Evolutionary conservation across 495 filamentous ascomycete species (phyloP), one percentile per base, ranked within the genome.

Genomic region (Penicillium flavigenum): DNA sequence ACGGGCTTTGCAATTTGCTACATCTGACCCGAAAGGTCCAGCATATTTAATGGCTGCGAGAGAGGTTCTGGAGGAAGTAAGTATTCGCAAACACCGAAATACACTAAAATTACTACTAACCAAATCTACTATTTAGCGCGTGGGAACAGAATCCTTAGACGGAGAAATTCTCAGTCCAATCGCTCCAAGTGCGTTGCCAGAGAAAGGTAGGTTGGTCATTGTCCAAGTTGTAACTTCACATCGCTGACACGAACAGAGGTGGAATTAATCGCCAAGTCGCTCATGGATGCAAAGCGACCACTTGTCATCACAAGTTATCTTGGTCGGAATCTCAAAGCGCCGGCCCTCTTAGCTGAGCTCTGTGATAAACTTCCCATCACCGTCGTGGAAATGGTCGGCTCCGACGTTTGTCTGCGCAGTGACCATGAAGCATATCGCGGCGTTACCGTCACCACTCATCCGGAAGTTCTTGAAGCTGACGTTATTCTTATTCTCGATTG

Each of bases 361-460:
- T 88, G 89, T 20, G 78, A 94, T 66, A 83, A 76, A 3, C 78
- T 96, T 20, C 90, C 90, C 1, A 68, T 96, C 29, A 76, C 89
- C 8, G 89, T 96, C 16, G 75, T 96, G 6, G 92, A 96, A 67
- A 89, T 89, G 4, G 87, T 88, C 22, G 91, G 90, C 29, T 89
- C 88, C 58, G 92, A 96, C 67, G 89, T 96, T 87, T 92, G 87
- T 62, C 93, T 96, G 67, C 89, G 91, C 5, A 86, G 85, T 11
- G 78, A 90, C 51, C 90, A 94, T 57, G 72, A 73, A 14, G 82
- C 75, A 3, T 86, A 86, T 79, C 71, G 93, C 6, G 90, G 92
- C 1, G 71, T 92, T 54, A 76, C 76, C 8, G 88, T 96, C 61
- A 79, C 72, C 24, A 84, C 83, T 11, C 64, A 66, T 29, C 58